Evolutionary conservation across 305 asterid genomes (phyloP).

Genomic region (Fraxinus platypoda): DNA sequence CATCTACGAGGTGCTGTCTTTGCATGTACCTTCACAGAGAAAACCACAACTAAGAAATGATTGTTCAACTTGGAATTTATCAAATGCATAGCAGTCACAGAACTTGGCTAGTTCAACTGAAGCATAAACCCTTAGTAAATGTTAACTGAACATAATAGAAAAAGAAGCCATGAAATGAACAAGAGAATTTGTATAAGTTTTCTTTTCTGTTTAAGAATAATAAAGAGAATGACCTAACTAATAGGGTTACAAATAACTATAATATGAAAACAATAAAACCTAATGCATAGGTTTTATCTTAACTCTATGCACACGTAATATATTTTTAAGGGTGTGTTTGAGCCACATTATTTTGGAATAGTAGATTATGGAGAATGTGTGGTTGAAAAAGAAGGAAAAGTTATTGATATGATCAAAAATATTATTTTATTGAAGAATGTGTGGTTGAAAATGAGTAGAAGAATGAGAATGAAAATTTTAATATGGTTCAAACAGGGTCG

Average conservation of each 20-base stretch:
- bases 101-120: background rate
- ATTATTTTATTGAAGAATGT: no score
- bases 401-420: no score
- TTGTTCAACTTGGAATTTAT: background rate
- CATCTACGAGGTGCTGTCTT: conserved; percentile 70
- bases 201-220: background rate
- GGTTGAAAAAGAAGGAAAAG: no score
- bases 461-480: no score
- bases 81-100: background rate
- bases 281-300: background rate
- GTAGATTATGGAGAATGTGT: no score
- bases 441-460: no score
- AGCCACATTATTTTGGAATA: no score
- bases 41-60: conserved; percentile 19
- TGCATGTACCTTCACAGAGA: conserved; percentile 51
- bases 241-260: background rate
- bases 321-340: no score
- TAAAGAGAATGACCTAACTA: background rate
- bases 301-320: background rate
- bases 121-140: background rate
- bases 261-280: background rate
- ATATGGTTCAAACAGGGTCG: no score
- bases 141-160: background rate
- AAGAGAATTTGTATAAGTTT: background rate
- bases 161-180: background rate